Evolutionary conservation across 495 filamentous ascomycete genomes (phyloP), one percentile per base, ranked within the genome.

Genomic region (Aspergillus kassunensis): DNA sequence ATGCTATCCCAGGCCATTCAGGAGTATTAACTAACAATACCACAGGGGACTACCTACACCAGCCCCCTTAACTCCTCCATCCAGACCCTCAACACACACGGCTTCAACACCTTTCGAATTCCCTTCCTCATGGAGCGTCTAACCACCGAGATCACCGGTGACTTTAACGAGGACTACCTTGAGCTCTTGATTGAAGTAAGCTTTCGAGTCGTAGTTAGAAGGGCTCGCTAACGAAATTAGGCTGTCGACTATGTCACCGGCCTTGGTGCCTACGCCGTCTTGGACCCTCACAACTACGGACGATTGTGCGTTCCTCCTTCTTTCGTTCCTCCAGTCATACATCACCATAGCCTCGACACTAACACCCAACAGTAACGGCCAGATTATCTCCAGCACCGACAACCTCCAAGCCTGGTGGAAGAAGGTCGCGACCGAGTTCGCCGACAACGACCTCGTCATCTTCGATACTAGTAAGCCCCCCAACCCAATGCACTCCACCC

Each of bases 261-360:
- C 54, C 78, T 78, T 31, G 83, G 82, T 31, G 80, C 77, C 4
- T 86, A 83, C 56, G 84, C 84, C 6, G 69, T 88, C 43, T 66
- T 87, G 21, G 80, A 86, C 57, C 84, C 86, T 6, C 86, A 89
- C 68, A 89, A 89, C 74, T 89, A 78, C 56, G 85, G 81, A 48
- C 66, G 79, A 61, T 70, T 68, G 69, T 71, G 55, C 43, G 68
- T 55, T 8, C 24, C 10, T 19, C n/a, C 23, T 39, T 27, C 24
- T 27, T 27, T 27, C 9, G n/a, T 16, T 37, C 34, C 16, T 5
- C 34, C 34, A 16, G n/a, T n/a, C 34, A 13, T 12, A 15, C 34
- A 16, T 16, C 15, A 37, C 34, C 34, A 37, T 6, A 13, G 29
- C 3, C 12, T n/a, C 2, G 13, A 27, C 33, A 13, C 12, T 37